These are phyloP conservation scores for Chamaecrista fasciculata DNA, from an alignment of 306 rosid genomes.

Conservation along the genomic window DNA sequence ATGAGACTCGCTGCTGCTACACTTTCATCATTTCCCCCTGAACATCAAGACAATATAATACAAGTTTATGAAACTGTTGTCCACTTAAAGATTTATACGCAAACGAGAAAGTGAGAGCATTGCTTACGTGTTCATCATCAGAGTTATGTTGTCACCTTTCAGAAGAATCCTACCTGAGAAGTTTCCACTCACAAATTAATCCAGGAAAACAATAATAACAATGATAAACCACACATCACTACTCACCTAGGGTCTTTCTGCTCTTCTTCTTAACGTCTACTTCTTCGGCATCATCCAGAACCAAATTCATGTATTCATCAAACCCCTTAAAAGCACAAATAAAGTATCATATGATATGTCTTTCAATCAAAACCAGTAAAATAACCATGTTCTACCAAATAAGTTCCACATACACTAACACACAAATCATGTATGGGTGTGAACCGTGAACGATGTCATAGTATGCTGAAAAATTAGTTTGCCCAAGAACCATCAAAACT, in stretches of 20 bases:
- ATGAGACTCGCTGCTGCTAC: constrained; percentile 9
- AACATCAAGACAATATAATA: not conserved
- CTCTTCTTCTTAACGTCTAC: constrained; percentile 63
- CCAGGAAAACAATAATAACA: not conserved
- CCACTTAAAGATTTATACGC: not conserved
- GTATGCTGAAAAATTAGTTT: not conserved
- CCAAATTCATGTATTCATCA: constrained; percentile 78
- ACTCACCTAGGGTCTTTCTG: constrained; percentile 52
- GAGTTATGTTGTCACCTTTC: constrained; percentile 73
- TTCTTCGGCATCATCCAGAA: constrained; percentile 73
- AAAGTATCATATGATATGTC: no score
- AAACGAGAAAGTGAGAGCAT: not conserved
- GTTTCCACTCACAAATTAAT: constrained; percentile 11
- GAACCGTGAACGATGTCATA: no score
- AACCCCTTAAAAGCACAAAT: constrained; percentile 45
- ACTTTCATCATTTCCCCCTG: constrained; percentile 60
- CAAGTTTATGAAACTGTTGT: not conserved
- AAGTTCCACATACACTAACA: no score
- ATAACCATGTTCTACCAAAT: not conserved
- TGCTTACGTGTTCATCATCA: constrained; percentile 73
- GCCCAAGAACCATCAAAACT: not conserved
- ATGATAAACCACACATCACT: not conserved
- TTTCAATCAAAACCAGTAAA: not conserved
- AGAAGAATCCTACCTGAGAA: constrained; percentile 66
- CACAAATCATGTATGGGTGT: not conserved